Evolutionary conservation across 2,329 filamentous ascomycete genomes (phyloP), one percentile per base, ranked within the genome.

Genomic region (Fusarium veterinarium): DNA sequence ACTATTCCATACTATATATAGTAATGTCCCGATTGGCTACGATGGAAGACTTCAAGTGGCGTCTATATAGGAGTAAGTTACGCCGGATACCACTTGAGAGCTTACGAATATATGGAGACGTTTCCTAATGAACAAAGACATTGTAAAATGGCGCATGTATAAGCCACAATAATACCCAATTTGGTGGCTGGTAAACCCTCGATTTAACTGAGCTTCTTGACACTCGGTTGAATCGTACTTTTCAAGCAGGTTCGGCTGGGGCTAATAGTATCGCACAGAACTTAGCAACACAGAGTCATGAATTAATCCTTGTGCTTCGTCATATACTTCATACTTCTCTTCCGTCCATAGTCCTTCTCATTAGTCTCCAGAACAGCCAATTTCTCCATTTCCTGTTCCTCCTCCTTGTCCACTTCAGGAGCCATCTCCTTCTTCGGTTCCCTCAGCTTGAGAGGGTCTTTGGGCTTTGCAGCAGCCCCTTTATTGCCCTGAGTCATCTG

Each of bases 241-340:
- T 31, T 31, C 12, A 14, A 31, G 31, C 12, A 4, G 12, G 4
- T 13, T 31, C 31, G 31, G 31, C 31, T 31, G 31, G 31, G 31
- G 31, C 6, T 13, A 31, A 13, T 13, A 31, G 31, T 31, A 31
- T 31, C 31, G 31, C 12, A 31, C 12, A 31, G 31, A 31, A 31
- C 31, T 31, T 31, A 31, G 12, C 31, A 31, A 31, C 31, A 31
- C 31, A 31, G 31, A 13, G 31, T 12, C 31, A 30, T 28, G 30
- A 20, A 7, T n/a, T 33, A 35, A 19, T 20, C 12, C 17, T 16
- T 55, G 2, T 28, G 33, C 28, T 19, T 56, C 1, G 8, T n/a
- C 2, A 56, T 3, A 9, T 68, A 68, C n/a, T 68, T 68, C 1
- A 3, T 23, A 2, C 65, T 68, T n/a, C 64, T 38, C 6, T 68